Percentiles rank a stretch among this genome's conserved stretches.
Evolutionary conservation across 1,284 basidiomycete species (phyloP).

Genomic region (Leccinum subatratum): DNA sequence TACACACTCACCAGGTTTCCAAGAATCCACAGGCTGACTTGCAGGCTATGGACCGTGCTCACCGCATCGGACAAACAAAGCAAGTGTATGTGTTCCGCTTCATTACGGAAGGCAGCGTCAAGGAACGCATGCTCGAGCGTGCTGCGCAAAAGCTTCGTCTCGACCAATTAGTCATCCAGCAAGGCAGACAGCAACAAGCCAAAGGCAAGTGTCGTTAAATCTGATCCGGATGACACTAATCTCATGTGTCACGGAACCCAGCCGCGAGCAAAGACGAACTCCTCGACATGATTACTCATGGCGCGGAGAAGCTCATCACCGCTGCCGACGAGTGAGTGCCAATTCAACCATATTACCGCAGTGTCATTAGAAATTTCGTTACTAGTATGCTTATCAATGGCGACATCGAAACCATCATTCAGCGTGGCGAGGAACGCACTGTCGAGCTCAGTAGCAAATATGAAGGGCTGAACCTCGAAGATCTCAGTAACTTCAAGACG

Average conservation of each 20-base stretch:
- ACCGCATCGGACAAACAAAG: slow-evolving; percentile 98
- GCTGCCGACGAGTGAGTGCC: slow-evolving; percentile 55
- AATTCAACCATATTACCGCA: background rate
- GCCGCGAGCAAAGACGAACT: slow-evolving; percentile 95
- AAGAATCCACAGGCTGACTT: slow-evolving; percentile 98
- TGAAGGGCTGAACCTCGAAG: slow-evolving; percentile 84
- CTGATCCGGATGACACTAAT: background rate
- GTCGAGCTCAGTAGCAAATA: slow-evolving; percentile 89
- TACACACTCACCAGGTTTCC: background rate
- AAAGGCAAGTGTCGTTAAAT: slow-evolving; percentile 47
- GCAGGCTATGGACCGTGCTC: slow-evolving; percentile 98
- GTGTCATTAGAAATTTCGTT: background rate
- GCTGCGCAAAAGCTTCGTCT: slow-evolving; percentile 95
- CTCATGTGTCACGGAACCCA: slow-evolving; percentile 23
- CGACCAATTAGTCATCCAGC: slow-evolving; percentile 97
- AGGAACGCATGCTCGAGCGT: slow-evolving; percentile 94
- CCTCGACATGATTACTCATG: slow-evolving; percentile 97
- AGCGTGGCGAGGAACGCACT: slow-evolving; percentile 88
- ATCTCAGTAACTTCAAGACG: slow-evolving; percentile 94
- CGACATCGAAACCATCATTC: slow-evolving; percentile 93
- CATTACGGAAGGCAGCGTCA: slow-evolving; percentile 94
- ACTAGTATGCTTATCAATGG: slow-evolving; percentile 76
- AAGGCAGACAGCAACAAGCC: slow-evolving; percentile 73
- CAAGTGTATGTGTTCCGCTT: slow-evolving; percentile 99
- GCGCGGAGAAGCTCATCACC: slow-evolving; percentile 96